Percentiles rank a stretch among this genome's conserved stretches.
Evolutionary conservation across 2,329 filamentous ascomycete genomes (phyloP).

Genomic region (Fusarium albosuccineum): DNA sequence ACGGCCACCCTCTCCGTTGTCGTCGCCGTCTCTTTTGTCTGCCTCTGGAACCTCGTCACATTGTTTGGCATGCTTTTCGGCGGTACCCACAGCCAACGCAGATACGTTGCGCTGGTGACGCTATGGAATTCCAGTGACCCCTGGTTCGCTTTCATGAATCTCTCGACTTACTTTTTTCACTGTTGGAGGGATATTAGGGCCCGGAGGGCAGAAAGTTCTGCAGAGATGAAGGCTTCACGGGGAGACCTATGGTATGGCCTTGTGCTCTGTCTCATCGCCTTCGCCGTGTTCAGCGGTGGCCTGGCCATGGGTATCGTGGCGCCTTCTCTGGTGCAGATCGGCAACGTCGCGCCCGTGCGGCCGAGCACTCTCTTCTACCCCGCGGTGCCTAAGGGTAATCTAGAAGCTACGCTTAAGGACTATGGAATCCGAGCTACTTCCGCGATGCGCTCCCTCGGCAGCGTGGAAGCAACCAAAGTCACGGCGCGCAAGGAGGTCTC

Average conservation of each 20-base stretch:
- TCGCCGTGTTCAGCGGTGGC: neutral
- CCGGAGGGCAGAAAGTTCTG: no score
- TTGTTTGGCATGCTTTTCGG: neutral
- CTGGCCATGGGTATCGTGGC: neutral
- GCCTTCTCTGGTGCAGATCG: neutral
- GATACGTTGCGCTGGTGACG: constrained; percentile 4
- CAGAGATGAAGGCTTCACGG: no score
- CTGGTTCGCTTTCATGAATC: constrained; percentile 1
- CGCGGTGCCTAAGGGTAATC: neutral
- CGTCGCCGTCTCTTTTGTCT: neutral
- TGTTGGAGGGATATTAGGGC: neutral
- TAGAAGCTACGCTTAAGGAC: neutral
- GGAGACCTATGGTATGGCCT: neutral
- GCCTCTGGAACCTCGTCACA: neutral
- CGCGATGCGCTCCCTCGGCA: neutral
- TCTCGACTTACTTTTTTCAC: neutral
- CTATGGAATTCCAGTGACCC: constrained; percentile 10
- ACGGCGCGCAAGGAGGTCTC: neutral
- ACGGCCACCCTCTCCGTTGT: neutral
- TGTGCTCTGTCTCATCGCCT: neutral
- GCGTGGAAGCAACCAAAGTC: neutral
- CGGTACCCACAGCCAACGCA: neutral
- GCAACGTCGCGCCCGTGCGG: neutral
- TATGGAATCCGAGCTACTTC: neutral
- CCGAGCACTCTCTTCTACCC: constrained; percentile 2